phyloP scores from a whole-genome alignment of 2,329 filamentous ascomycete species.

The Pyrenochaeta sp. region DNA sequence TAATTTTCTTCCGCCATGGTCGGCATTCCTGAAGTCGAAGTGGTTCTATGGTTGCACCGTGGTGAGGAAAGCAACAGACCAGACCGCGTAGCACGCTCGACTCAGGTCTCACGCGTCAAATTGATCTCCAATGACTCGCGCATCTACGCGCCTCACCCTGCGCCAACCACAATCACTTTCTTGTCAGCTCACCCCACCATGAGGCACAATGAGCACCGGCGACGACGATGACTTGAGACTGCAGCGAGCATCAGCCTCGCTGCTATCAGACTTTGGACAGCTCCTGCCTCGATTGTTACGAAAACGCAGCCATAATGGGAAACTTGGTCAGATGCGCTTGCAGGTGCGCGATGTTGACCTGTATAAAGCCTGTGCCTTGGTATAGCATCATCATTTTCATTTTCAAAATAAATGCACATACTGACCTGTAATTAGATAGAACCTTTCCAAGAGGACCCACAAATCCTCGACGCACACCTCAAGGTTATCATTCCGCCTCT shows the following conservation, averaged over 20 bases:
- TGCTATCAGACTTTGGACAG: slow-evolving; percentile 40
- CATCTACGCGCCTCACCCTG: slow-evolving; percentile 12
- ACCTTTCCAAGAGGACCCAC: slow-evolving; percentile 93
- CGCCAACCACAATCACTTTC: not conserved
- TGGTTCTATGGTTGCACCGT: slow-evolving; percentile 1
- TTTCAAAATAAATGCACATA: not conserved
- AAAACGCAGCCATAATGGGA: slow-evolving; percentile 36
- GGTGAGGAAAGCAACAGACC: slow-evolving; percentile 6
- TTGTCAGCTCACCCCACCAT: not conserved
- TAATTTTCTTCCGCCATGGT: slow-evolving; percentile 66
- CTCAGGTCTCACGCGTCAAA: slow-evolving; percentile 39
- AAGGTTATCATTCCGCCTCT: slow-evolving; percentile 77
- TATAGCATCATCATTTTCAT: slow-evolving; percentile 23
- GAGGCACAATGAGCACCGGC: slow-evolving; percentile 43
- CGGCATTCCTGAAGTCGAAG: not conserved
- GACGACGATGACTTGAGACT: slow-evolving; percentile 58
- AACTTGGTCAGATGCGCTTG: slow-evolving; percentile 42
- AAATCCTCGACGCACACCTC: slow-evolving; percentile 87
- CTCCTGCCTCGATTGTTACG: slow-evolving; percentile 49
- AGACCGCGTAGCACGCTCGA: slow-evolving; percentile 34
- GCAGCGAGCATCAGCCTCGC: slow-evolving; percentile 51
- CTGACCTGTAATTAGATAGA: slow-evolving; percentile 65
- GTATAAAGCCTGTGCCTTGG: slow-evolving; percentile 47
- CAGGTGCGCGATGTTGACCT: slow-evolving; percentile 52
- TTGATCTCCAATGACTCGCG: slow-evolving; percentile 37